Conservation (phyloP, 176 grass and related monocot genomes). For the Thinopyrum elongatum region DNA sequence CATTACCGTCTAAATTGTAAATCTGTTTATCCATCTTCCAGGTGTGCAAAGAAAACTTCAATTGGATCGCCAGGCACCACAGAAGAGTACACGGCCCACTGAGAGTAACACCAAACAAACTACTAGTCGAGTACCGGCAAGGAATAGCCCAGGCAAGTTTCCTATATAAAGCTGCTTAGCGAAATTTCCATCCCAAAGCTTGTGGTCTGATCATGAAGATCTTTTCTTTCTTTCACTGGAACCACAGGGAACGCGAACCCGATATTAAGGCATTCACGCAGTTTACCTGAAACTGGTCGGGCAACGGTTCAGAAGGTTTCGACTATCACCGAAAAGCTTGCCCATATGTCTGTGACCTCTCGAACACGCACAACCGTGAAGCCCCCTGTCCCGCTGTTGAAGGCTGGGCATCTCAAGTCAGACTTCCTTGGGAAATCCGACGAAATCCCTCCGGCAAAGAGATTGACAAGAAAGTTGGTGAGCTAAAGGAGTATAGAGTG, state of each 20-base stretch:
- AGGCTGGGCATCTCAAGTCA: slow-evolving; percentile 62
- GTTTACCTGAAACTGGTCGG: slow-evolving; percentile 43
- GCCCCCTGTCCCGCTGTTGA: slow-evolving; percentile 57
- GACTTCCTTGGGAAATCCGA: slow-evolving; percentile 61
- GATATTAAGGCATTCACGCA: slow-evolving; percentile 48
- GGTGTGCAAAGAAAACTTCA: slow-evolving; percentile 94
- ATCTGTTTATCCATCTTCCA: slow-evolving; percentile 28
- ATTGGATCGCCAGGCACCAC: slow-evolving; percentile 60
- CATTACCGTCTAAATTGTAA: neutral
- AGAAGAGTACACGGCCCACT: slow-evolving; percentile 50
- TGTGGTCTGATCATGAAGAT: neutral
- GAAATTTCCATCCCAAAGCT: neutral
- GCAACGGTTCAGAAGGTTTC: slow-evolving; percentile 53
- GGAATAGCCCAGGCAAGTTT: slow-evolving; percentile 74
- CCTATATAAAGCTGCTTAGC: neutral
- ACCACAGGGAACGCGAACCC: slow-evolving; percentile 47
- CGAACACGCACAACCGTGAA: slow-evolving; percentile 35
- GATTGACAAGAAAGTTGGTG: slow-evolving; percentile 64
- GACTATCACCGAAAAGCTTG: slow-evolving; percentile 61
- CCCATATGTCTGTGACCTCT: slow-evolving; percentile 56
- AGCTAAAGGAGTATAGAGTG: slow-evolving; percentile 42
- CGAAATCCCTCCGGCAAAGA: slow-evolving; percentile 65
- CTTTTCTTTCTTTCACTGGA: slow-evolving; percentile 2
- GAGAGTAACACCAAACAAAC: slow-evolving; percentile 57
- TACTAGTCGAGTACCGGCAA: slow-evolving; percentile 50